Percentiles rank a stretch among this genome's conserved stretches.
Conservation (phyloP, 1,284 basidiomycete genomes). For the Sutorius eximius region DNA sequence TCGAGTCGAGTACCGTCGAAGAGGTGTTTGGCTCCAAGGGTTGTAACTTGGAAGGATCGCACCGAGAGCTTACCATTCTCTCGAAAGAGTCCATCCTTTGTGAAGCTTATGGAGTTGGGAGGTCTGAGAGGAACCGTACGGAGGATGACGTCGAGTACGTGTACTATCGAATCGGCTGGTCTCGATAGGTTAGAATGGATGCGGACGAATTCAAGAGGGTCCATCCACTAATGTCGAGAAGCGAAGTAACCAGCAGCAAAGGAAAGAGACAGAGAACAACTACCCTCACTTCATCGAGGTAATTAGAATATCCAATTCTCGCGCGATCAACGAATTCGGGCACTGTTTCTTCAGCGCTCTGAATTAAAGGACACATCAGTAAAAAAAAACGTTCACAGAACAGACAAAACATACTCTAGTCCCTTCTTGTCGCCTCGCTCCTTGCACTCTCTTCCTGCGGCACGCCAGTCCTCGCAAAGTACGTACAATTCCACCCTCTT, state of each 20-base stretch:
- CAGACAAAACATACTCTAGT: constrained; percentile 62
- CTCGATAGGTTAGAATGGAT: not conserved
- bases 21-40: constrained; percentile 44
- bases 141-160: constrained; percentile 60
- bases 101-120: constrained; percentile 41
- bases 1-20: constrained; percentile 61
- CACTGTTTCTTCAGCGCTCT: constrained; percentile 70
- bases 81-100: constrained; percentile 56
- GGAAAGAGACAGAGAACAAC: not conserved
- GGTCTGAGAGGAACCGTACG: constrained; percentile 16
- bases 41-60: constrained; percentile 3
- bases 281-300: constrained; percentile 59
- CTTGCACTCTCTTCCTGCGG: constrained; percentile 85
- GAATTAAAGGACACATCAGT: constrained; percentile 5
- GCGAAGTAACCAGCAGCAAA: not conserved
- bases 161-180: constrained; percentile 69
- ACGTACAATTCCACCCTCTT: constrained; percentile 84
- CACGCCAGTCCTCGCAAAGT: constrained; percentile 84
- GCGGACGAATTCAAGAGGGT: not conserved
- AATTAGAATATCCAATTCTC: constrained; percentile 75
- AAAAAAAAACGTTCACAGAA: not conserved
- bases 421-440: constrained; percentile 80
- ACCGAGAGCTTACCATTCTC: constrained; percentile 42
- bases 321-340: constrained; percentile 74
- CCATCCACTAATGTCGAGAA: not conserved